These are phyloP conservation scores for Ogataea zsoltii DNA, from an alignment of 805 yeast species.

Conservation along the genomic window DNA sequence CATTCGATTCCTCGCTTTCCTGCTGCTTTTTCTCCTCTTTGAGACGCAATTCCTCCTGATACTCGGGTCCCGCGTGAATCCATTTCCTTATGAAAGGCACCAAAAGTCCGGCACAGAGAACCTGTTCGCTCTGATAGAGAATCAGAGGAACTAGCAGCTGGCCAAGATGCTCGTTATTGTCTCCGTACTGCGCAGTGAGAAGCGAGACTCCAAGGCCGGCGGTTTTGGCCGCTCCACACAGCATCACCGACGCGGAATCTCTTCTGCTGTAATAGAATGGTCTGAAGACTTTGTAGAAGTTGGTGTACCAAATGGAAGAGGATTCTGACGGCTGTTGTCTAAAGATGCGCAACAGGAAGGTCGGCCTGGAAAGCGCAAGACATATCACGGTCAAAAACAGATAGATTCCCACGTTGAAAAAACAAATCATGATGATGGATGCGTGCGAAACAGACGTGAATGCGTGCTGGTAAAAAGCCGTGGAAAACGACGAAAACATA, in stretches of 20 bases:
- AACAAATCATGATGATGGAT: constrained; percentile 73
- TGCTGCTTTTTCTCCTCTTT: constrained; percentile 4
- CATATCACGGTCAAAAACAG: constrained; percentile 71
- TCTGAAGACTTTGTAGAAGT: constrained; percentile 43
- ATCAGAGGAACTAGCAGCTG: constrained; percentile 78
- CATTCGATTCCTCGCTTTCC: not conserved
- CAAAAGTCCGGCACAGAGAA: constrained; percentile 73
- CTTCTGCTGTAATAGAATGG: constrained; percentile 71
- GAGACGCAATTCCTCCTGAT: constrained; percentile 1
- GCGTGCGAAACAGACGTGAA: constrained; percentile 54
- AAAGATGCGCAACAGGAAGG: constrained; percentile 43
- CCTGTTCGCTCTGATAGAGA: constrained; percentile 85
- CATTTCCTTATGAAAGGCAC: constrained; percentile 69
- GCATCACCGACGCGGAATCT: constrained; percentile 78
- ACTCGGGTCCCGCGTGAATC: constrained; percentile 45
- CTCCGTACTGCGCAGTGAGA: constrained; percentile 64
- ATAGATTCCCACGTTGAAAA: constrained; percentile 81
- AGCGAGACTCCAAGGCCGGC: constrained; percentile 90
- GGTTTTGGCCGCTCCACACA: constrained; percentile 92
- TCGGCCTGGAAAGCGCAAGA: constrained; percentile 60
- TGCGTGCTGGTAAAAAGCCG: constrained; percentile 83
- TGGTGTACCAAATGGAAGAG: constrained; percentile 46
- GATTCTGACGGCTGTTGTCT: constrained; percentile 47
- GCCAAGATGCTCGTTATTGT: constrained; percentile 60
- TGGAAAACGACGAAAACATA: constrained; percentile 63